A percentile compares a stretch with the other conserved stretches of the same genome.
These are phyloP conservation scores for Yamadazyma sp. DNA, from an alignment of 1,139 yeast genomes.

Conservation along the genomic window DNA sequence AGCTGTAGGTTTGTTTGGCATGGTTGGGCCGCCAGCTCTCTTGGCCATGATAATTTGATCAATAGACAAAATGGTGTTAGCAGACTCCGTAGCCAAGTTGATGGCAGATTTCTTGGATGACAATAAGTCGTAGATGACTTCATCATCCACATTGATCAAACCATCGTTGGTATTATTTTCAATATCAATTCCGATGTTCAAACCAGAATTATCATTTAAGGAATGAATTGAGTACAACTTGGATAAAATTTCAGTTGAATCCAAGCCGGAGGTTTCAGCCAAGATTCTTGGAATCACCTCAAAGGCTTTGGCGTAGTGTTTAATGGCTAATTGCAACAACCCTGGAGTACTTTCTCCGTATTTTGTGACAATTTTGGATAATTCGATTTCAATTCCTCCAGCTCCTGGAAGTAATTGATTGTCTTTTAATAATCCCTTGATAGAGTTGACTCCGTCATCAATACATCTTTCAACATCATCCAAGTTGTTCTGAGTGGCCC, in stretches of 20 bases:
- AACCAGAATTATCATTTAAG: constrained; percentile 27
- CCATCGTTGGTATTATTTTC: constrained; percentile 66
- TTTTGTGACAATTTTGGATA: constrained; percentile 73
- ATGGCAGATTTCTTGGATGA: constrained; percentile 85
- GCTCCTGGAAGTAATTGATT: constrained; percentile 89
- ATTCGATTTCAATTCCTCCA: constrained; percentile 92
- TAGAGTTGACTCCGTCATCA: constrained; percentile 93
- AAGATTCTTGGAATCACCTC: constrained; percentile 94
- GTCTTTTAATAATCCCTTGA: constrained; percentile 85
- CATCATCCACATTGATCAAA: constrained; percentile 65
- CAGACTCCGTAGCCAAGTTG: constrained; percentile 93
- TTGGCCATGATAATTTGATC: constrained; percentile 93
- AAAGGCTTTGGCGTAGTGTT: constrained; percentile 90
- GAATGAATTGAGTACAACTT: constrained; percentile 86
- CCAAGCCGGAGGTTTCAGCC: constrained; percentile 94
- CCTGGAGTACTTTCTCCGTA: constrained; percentile 96
- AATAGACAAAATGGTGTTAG: constrained; percentile 83
- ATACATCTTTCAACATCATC: constrained; percentile 97
- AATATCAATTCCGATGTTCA: constrained; percentile 68
- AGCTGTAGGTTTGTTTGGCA: constrained; percentile 80
- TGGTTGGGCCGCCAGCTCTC: constrained; percentile 95
- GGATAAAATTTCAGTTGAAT: constrained; percentile 83
- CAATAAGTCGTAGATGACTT: constrained; percentile 76
- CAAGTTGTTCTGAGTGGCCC: constrained; percentile 93
- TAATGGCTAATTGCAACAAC: constrained; percentile 86